Conservation (phyloP, 192 early-diverging fungal species). For the Backusella tarrabulga region DNA sequence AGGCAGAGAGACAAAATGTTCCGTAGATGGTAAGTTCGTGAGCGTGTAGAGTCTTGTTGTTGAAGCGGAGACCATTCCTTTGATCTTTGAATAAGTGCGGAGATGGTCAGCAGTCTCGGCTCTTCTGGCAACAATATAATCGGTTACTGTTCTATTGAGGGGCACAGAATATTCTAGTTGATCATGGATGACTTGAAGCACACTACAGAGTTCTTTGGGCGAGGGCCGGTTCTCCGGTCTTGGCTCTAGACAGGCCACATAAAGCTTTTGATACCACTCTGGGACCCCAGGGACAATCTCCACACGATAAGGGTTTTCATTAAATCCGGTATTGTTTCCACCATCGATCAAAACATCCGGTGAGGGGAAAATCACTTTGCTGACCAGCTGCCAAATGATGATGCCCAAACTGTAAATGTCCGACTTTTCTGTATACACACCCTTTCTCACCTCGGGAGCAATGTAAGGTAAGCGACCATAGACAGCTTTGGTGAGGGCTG, state of each 20-base stretch:
- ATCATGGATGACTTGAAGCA: constrained; percentile 23
- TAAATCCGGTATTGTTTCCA: background rate
- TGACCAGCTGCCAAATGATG: constrained; percentile 51
- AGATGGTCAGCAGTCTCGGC: constrained; percentile 26
- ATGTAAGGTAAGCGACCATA: constrained; percentile 55
- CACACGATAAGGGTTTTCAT: constrained; percentile 26
- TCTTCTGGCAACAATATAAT: constrained; percentile 30
- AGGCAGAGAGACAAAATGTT: constrained; percentile 10
- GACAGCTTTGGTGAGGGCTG: constrained; percentile 42
- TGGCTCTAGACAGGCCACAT: constrained; percentile 26
- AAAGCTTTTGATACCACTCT: constrained; percentile 29
- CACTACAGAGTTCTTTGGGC: constrained; percentile 21
- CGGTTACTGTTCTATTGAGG: constrained; percentile 16
- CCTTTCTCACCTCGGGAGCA: constrained; percentile 50
- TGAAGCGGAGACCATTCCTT: constrained; percentile 18
- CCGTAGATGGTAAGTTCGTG: constrained; percentile 23
- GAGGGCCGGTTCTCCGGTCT: constrained; percentile 28
- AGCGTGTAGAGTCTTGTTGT: constrained; percentile 26
- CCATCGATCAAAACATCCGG: constrained; percentile 26
- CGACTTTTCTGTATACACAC: constrained; percentile 46
- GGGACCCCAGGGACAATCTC: constrained; percentile 33
- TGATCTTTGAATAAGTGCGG: constrained; percentile 15
- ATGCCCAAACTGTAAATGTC: constrained; percentile 57
- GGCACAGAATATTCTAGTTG: constrained; percentile 21
- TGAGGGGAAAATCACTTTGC: constrained; percentile 35